Evolutionary conservation across 2,329 filamentous ascomycete genomes (phyloP), one percentile per base, ranked within the genome.

Genomic region (Aspergillus novoparasiticus): DNA sequence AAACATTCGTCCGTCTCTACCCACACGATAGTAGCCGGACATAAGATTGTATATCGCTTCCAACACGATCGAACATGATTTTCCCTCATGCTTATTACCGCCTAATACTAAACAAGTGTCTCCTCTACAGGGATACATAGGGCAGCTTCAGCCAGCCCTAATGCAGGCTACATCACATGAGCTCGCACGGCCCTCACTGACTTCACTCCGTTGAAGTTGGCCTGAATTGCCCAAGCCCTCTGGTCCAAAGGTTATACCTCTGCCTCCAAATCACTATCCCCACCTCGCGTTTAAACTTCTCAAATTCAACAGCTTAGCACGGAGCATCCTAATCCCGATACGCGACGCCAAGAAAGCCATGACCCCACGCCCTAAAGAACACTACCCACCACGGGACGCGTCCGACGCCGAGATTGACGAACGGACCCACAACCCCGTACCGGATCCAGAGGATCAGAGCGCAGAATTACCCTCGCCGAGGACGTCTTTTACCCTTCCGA

Each of bases 11-110:
- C 34, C 14, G 0, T 14, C 2, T 16, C 12, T 16, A 14, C 14
- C 0, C 8, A 16, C 14, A 6, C 5, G 14, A 2, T 0, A 36
- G 14, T 16, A 6, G 3, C 14, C 6, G 34, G 14, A 16, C 16
- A 3, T 6, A 36, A 3, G 34, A 6, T 1, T 16, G 34, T 6
- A 36, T 8, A 8, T 6, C 1, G 34, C 1, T 16, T 6, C 34
- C 1, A 16, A 6, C 2, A 36, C 5, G 5, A 36, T 16, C 6
- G 0, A 3, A 16, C 5, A 6, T 16, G 6, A 0, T 10, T 5
- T 16, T 16, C 12, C 14, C 1, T 6, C 5, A 36, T 36, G 12
- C 5, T 36, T 36, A 36, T 14, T 16, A 1, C 34, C 0, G 5
- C 5, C 34, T 5, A 36, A 6, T 16, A 36, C 2, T 16, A 36